These are phyloP conservation scores for Pseudopyrenochaeta lycopersici DNA, from an alignment of 2,329 filamentous ascomycete genomes.

Conservation along the genomic window DNA sequence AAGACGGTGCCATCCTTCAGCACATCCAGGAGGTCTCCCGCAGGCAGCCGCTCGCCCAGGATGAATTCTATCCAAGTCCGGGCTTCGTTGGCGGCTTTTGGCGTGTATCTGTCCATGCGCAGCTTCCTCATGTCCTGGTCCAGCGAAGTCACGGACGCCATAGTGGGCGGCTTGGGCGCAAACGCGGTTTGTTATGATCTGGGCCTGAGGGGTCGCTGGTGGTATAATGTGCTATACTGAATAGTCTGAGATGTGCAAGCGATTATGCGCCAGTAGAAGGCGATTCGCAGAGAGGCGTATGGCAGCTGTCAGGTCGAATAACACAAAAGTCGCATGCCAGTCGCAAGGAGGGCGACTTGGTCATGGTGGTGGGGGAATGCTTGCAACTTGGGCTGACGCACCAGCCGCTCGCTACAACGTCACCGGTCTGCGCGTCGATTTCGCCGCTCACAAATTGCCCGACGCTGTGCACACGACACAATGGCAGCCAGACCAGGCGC, in stretches of 20 bases:
- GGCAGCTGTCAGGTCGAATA: constrained; percentile 1
- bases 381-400: constrained; percentile 21
- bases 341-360: constrained; percentile 8
- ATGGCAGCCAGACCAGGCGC: constrained; percentile 51
- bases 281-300: background rate
- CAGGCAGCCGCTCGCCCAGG: constrained; percentile 75
- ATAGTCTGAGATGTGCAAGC: background rate
- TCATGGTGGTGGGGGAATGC: constrained; percentile 22
- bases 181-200: constrained; percentile 16
- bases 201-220: constrained; percentile 7
- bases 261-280: constrained; percentile 1
- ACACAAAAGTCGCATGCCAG: constrained; percentile 10
- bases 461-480: constrained; percentile 21
- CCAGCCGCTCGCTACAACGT: constrained; percentile 37
- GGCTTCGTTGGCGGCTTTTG: constrained; percentile 85
- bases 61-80: constrained; percentile 85
- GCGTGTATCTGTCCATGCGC: constrained; percentile 92
- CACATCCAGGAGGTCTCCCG: constrained; percentile 80
- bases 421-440: constrained; percentile 31
- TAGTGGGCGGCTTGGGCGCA: constrained; percentile 52
- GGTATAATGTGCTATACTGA: background rate
- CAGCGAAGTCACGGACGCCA: constrained; percentile 93
- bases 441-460: constrained; percentile 13
- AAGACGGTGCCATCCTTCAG: constrained; percentile 91
- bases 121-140: constrained; percentile 95